These are phyloP conservation scores for Mucor sp. DNA, from an alignment of 371 early-diverging fungal species.

Conservation along the genomic window DNA sequence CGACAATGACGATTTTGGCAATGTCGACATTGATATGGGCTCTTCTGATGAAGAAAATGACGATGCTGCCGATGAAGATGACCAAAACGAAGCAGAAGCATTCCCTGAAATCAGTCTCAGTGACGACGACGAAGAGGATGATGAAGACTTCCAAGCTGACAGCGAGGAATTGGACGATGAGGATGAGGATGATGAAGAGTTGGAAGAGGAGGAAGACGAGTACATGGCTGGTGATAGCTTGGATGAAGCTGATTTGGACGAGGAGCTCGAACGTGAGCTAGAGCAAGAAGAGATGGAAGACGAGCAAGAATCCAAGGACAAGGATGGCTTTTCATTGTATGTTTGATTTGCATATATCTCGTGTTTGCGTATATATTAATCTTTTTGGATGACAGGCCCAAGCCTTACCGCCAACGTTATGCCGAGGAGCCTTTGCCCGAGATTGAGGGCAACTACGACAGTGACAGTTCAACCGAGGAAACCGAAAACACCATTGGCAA, in stretches of 20 bases:
- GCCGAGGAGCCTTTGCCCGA: conserved; percentile 63
- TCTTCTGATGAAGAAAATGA: conserved; percentile 54
- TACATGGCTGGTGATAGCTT: conserved; percentile 15
- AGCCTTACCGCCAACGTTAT: conserved; percentile 37
- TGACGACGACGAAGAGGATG: conserved; percentile 36
- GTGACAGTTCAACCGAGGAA: conserved; percentile 92
- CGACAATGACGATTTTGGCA: conserved; percentile 49
- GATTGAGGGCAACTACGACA: conserved; percentile 90
- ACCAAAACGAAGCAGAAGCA: conserved; percentile 43
- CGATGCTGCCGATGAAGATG: conserved; percentile 21
- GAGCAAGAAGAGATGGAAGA: conserved; percentile 49
- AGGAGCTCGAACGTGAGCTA: conserved; percentile 27
- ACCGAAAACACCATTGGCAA: conserved; percentile 87
- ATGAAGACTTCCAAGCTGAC: conserved; percentile 28
- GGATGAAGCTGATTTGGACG: conserved; percentile 36
- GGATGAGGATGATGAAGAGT: conserved; percentile 42
- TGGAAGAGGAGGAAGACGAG: conserved; percentile 46
- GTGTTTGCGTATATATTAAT: not conserved
- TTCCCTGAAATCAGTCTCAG: conserved; percentile 47
- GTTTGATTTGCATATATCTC: not conserved
- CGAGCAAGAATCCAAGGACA: conserved; percentile 45
- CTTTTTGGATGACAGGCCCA: conserved; percentile 20
- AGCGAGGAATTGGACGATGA: conserved; percentile 36
- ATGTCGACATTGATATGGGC: conserved; percentile 48
- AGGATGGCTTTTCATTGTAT: conserved; percentile 35